phyloP scores from a whole-genome alignment of 768 basidiomycete genomes.

The Mycena pura region DNA sequence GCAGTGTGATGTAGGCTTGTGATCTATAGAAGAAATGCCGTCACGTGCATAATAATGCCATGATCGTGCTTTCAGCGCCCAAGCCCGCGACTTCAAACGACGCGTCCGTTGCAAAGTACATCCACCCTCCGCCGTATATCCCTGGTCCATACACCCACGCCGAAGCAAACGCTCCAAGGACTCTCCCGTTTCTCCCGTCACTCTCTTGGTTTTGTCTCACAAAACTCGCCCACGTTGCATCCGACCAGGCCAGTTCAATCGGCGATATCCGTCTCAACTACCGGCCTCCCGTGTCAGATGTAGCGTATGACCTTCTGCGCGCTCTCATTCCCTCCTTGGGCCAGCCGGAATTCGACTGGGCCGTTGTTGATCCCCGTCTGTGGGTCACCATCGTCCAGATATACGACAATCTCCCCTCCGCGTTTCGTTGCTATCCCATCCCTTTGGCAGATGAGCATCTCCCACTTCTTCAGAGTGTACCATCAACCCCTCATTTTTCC shows the following conservation, averaged over 20 bases:
- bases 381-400: slow-evolving; percentile 72
- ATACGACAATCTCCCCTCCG: slow-evolving; percentile 57
- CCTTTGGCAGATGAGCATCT: slow-evolving; percentile 62
- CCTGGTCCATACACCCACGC: slow-evolving; percentile 33
- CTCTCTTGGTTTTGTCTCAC: slow-evolving; percentile 59
- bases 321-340: slow-evolving; percentile 46
- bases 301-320: slow-evolving; percentile 42
- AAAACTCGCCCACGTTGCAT: slow-evolving; percentile 24
- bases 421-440: slow-evolving; percentile 48
- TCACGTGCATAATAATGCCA: background rate
- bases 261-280: slow-evolving; percentile 43
- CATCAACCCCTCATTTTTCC: slow-evolving; percentile 61
- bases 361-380: slow-evolving; percentile 57
- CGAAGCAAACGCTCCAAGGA: background rate
- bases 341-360: slow-evolving; percentile 26
- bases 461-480: slow-evolving; percentile 63
- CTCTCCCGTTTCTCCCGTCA: slow-evolving; percentile 49
- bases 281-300: slow-evolving; percentile 30
- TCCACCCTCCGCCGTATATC: slow-evolving; percentile 27
- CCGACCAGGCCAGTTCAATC: slow-evolving; percentile 6
- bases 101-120: slow-evolving; percentile 28
- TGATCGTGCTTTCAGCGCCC: background rate
- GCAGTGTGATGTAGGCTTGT: too few relatives aligned
- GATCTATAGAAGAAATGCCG: too few relatives aligned
- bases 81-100: slow-evolving; percentile 23